These are phyloP conservation scores for Xylaria grammica DNA, from an alignment of 495 filamentous ascomycete species.

Conservation along the genomic window DNA sequence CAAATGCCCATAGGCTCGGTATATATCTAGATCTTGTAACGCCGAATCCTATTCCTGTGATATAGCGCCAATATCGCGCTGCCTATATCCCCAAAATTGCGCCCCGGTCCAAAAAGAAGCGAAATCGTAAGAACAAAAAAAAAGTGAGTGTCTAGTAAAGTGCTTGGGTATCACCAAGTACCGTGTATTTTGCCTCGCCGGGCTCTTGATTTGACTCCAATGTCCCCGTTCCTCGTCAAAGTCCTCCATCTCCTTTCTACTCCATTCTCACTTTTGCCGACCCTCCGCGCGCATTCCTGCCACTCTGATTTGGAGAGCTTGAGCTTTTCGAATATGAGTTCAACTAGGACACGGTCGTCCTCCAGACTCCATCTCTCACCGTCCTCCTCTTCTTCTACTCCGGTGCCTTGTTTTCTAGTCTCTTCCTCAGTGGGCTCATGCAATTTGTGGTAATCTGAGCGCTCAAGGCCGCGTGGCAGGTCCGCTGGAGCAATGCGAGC, in stretches of 20 bases:
- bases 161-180: slow-evolving; percentile 50
- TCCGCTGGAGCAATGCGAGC: slow-evolving; percentile 67
- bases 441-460: slow-evolving; percentile 67
- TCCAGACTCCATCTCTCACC: slow-evolving; percentile 65
- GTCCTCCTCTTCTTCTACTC: slow-evolving; percentile 50
- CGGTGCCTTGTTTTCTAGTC: slow-evolving; percentile 41
- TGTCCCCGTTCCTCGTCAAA: slow-evolving; percentile 64
- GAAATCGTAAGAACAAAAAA: not conserved
- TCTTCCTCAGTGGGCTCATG: slow-evolving; percentile 43
- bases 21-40: slow-evolving; percentile 20
- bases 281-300: slow-evolving; percentile 75
- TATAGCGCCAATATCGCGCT: slow-evolving; percentile 5
- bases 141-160: not conserved
- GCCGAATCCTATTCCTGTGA: slow-evolving; percentile 7
- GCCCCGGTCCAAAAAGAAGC: not conserved
- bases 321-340: slow-evolving; percentile 77
- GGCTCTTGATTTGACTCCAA: slow-evolving; percentile 58
- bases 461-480: slow-evolving; percentile 69
- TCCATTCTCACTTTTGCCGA: slow-evolving; percentile 69
- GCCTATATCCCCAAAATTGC: not conserved
- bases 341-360: slow-evolving; percentile 73
- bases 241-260: slow-evolving; percentile 74
- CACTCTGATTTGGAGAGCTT: slow-evolving; percentile 74
- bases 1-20: slow-evolving; percentile 17
- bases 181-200: slow-evolving; percentile 54